Evolutionary conservation across 2,329 filamentous ascomycete genomes (phyloP), one percentile per base, ranked within the genome.

Genomic region (Cladorrhinum sp.): DNA sequence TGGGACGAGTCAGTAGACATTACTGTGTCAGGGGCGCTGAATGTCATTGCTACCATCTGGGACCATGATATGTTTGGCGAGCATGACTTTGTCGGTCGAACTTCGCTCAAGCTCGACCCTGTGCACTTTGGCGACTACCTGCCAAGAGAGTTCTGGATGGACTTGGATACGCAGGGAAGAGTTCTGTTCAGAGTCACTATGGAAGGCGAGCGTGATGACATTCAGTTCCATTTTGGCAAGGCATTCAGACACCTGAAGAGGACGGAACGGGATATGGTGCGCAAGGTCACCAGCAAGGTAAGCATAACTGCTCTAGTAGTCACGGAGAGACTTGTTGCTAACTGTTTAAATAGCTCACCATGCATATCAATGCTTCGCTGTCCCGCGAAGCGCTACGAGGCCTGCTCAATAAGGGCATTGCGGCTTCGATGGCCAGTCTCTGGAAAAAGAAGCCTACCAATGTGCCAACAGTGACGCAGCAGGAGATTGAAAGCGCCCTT

Each of bases 1-100:
- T 99, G 95, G 94, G 95, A 99, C 69, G 95, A 98, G 77, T 92
- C 92, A 1, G 90, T 98, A 54, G 95, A 99, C 72, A 96, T 99
- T 65, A 95, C 92, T 20, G 96, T 96, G 0, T 89, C 90, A 65
- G 92, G 93, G 0, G 87, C 95, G 10, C 83, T 99, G 61, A 97
- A 98, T 69, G 86, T 99, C 67, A 96, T 98, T 70, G 93, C 94
- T 30, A 99, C 95, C 0, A 90, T 98, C 48, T 99, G 95, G 95
- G 95, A 99, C 76, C 96, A 95, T 82, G 95, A 99, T 77, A 92
- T 92, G 14, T 88, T 99, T 69, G 95, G 95, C 58, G 95, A 98
- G 71, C 95, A 99, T 72, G 95, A 99, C 72, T 98, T 96, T 73
- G 92, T 98, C 36, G 95, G 95, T 24, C 86, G 95, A 64, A 98